Base-by-base conservation (phyloP, 2,329 filamentous ascomycete genomes). In the Trichothecium roseum region DNA sequence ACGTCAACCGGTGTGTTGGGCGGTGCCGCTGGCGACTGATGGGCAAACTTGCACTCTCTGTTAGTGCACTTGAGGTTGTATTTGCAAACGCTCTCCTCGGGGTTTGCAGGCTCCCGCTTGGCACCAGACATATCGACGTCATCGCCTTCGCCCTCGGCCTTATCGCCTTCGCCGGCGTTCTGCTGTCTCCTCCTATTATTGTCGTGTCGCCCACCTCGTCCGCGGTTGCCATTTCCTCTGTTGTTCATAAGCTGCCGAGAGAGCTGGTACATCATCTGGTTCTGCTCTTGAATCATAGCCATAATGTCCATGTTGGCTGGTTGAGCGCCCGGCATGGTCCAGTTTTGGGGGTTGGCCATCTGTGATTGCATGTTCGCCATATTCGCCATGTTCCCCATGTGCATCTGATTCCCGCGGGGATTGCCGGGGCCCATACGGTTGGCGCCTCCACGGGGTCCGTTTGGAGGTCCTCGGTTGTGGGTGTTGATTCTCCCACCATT, bases 61-160 rank as follows among this genome's bases (percentile, higher is more conserved):
- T 93, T 93, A 28, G 82, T 84, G 65, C 91, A 98, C 43, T 74
- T 69, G 36, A 91, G 66, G 62, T 96, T 95, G 67, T 78, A 98
- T 51, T 83, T 85, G 74, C 91, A 98, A 42, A 89, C 66, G 12
- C 69, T 82, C 33, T 84, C 74, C 5, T 78, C 70, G n/a, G 66
- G 63, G 49, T 68, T 75, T 27, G 52, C 70, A 47, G 57, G 64
- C 62, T 66, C 76, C 53, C 59, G 72, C 59, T 60, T 66, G 45
- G 55, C 55, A 36, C 63, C 65, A 3, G 62, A 59, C 67, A 76
- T 77, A 32, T 86, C 81, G 17, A 79, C 66, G 41, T 87, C 81
- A 56, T 71, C 71, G 35, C 61, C 65, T 22, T 66, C 66, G 14
- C 49, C 55, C 20, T 65, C 66, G 12, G 49, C 55, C 20, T 43